Evolutionary conservation across 1,284 basidiomycete species (phyloP), one percentile per base, ranked within the genome.

Genomic region (Cryptococcus wingfieldii): DNA sequence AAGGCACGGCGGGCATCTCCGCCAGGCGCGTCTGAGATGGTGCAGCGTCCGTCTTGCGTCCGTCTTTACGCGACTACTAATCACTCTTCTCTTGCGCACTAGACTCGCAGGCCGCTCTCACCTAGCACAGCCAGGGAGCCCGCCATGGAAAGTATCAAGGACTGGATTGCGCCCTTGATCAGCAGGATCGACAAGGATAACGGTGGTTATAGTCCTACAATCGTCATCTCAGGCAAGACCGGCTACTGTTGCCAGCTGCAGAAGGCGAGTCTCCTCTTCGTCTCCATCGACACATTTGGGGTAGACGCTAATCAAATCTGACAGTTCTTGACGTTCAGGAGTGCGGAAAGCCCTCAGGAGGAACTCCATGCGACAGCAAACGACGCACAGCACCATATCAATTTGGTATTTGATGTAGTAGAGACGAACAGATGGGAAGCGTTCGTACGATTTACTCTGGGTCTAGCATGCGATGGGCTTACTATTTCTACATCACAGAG

Each of bases 371-470:
- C 31, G 31, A 34, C 31, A 34, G 31, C 31, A 6, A 34, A 34
- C 10, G 31, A 34, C 31, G 6, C 31, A 34, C 31, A 34, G 39
- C 12, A 71, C 59, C 48, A 43, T 16, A 50, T 69, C 3, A 19
- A 46, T 9, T 65, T 67, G 14, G 41, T 38, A 5, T 71, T 73
- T 39, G 68, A 71, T 47, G 53, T 63, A 0, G 51, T 49, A 0
- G 65, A 57, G 14, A 67, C 66, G 1, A 55, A 69, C 45, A 52
- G 58, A 16, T 66, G 66, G 42, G 71, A 71, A 50, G 25, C 38
- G 70, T 70, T 27, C 51, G 65, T 51, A 41, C 9, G 10, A 3
- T 10, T 34, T 34, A 23, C 49, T 42, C 27, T 18, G 27, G 19
- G 37, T 47, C 14, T 47, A 18, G 16, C 8, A 18, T 9, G 39